Base-by-base conservation (phyloP, 1,284 basidiomycete genomes). In the Trametes sp. region DNA sequence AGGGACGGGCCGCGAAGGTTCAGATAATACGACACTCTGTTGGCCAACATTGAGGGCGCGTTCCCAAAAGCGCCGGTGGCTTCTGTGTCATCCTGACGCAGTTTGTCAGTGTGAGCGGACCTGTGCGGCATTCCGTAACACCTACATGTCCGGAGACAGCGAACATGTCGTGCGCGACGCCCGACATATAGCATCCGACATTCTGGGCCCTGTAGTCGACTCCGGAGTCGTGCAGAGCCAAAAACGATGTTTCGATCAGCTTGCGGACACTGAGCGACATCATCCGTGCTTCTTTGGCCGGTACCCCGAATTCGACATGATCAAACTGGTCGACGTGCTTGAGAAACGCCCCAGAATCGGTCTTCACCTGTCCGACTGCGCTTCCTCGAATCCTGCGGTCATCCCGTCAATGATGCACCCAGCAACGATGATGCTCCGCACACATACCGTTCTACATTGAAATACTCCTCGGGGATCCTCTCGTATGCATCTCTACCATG, bases 1-100 rank as follows among this genome's bases (percentile, higher is more conserved):
- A 85, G 62, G 2, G 83, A 83, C 19, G 82, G 84, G 10, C 80
- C 79, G 1, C 70, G 71, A 26, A 85, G 70, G 65, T 85, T 82
- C 41, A 85, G 75, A 48, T 80, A 77, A 61, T 83, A 82, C 14
- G 84, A 83, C 19, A 85, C 74, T 24, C 77, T 74, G 67, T 84
- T 84, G 6, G 82, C 81, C 13, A 81, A 69, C 70, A 79, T 79
- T n/a, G 71, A 69, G 7, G 79, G 77, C 19, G 69, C 64, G 7
- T 69, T 71, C 3, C 77, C 76, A 57, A 82, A 78, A 9, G 77
- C 76, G 6, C 78, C 78, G 21, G 67, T 61, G n/a, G 73, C 70
- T 26, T 80, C 77, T 16, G 65, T 68, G 50, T 75, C 75, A 64
- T 80, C 76, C 80, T 81, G 58, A 29, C 31, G 3, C 11, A 33